Conservation (phyloP, 805 yeast genomes). For the Yamadazyma phyllophila region DNA sequence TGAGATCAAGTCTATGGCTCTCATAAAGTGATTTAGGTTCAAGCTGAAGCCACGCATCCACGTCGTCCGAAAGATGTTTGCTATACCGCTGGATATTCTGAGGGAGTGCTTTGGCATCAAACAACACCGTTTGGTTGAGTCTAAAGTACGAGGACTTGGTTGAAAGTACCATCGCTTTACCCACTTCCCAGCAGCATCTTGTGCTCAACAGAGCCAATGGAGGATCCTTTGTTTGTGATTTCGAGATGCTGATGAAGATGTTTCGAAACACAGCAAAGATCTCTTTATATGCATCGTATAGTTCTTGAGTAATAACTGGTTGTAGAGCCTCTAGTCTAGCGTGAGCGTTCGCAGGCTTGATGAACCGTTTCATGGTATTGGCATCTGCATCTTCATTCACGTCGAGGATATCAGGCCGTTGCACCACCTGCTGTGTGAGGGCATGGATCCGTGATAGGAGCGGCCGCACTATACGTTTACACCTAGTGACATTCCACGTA, state of each 20-base stretch:
- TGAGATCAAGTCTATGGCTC: slow-evolving; percentile 21
- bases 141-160: slow-evolving; percentile 33
- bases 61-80: slow-evolving; percentile 27
- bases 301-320: slow-evolving; percentile 26
- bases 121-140: slow-evolving; percentile 27
- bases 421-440: slow-evolving; percentile 26
- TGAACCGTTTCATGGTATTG: neutral
- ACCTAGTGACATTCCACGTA: slow-evolving; percentile 14
- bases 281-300: slow-evolving; percentile 28
- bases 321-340: slow-evolving; percentile 25
- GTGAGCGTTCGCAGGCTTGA: slow-evolving; percentile 17
- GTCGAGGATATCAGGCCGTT: slow-evolving; percentile 21
- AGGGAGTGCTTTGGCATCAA: slow-evolving; percentile 28
- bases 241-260: slow-evolving; percentile 16
- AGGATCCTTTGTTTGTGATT: neutral
- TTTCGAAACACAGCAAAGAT: slow-evolving; percentile 29
- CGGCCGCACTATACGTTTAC: slow-evolving; percentile 37
- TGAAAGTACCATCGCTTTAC: slow-evolving; percentile 33
- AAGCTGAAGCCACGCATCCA: slow-evolving; percentile 36
- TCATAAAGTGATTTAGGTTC: slow-evolving; percentile 27
- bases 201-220: slow-evolving; percentile 12
- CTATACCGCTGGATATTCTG: slow-evolving; percentile 19
- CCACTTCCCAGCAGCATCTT: slow-evolving; percentile 21
- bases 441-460: slow-evolving; percentile 34
- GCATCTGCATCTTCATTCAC: neutral